These are phyloP conservation scores for Radiomyces spectabilis DNA, from an alignment of 192 early-diverging fungal genomes.

Conservation along the genomic window DNA sequence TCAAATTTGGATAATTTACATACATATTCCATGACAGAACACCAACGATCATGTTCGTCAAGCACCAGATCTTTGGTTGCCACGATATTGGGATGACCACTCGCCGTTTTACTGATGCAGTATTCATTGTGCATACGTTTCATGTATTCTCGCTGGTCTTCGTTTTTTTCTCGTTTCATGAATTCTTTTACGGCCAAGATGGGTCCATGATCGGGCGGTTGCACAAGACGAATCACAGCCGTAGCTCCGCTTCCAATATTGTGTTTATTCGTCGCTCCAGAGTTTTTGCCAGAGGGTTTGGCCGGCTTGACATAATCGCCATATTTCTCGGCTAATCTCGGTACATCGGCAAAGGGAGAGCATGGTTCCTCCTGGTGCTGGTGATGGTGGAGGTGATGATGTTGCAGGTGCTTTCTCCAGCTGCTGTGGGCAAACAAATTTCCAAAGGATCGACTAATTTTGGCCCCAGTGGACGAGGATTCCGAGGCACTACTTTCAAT, in stretches of 20 bases:
- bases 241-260: conserved; percentile 84
- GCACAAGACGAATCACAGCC: conserved; percentile 78
- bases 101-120: conserved; percentile 87
- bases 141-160: conserved; percentile 90
- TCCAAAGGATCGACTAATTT: neutral
- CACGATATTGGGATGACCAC: conserved; percentile 89
- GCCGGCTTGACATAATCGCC: conserved; percentile 10
- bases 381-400: neutral
- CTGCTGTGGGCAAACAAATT: neutral
- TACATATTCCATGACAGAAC: conserved; percentile 67
- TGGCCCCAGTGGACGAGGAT: neutral
- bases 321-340: conserved; percentile 7
- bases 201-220: conserved; percentile 62
- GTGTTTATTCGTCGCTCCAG: conserved; percentile 11
- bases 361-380: neutral
- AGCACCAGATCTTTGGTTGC: conserved; percentile 93
- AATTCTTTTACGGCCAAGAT: conserved; percentile 95
- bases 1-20: conserved; percentile 15
- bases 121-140: conserved; percentile 96
- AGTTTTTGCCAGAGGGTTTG: neutral
- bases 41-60: conserved; percentile 82
- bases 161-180: conserved; percentile 66
- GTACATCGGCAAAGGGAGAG: conserved; percentile 2
- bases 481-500: neutral
- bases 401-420: neutral